Conservation (phyloP, 108 stramenopile genomes). For the Discostella pseudostelligera region DNA sequence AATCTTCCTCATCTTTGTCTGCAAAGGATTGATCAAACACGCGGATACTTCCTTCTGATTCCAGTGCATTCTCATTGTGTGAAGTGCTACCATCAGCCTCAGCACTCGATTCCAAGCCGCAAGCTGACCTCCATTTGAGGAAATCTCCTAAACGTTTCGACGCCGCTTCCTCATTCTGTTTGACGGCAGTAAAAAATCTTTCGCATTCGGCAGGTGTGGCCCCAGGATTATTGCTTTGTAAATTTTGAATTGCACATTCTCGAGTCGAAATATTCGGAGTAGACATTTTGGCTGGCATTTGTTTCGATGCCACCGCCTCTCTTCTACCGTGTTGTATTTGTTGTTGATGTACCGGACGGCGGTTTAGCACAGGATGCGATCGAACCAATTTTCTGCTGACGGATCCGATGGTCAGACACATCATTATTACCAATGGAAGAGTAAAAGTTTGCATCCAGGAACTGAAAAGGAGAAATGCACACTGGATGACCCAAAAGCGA, state of each 20-base stretch:
- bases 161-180: conserved; percentile 31
- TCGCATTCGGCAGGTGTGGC: conserved; percentile 39
- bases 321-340: background rate
- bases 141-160: conserved; percentile 29
- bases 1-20: conserved; percentile 21
- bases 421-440: conserved; percentile 2
- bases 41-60: background rate
- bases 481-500: conserved; percentile 16
- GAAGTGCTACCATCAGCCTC: conserved; percentile 5
- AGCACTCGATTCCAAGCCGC: conserved; percentile 26
- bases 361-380: background rate
- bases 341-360: background rate
- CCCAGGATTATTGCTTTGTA: conserved; percentile 24
- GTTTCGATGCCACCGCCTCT: background rate
- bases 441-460: conserved; percentile 6
- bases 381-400: background rate
- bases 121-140: conserved; percentile 33
- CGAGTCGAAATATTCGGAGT: conserved; percentile 6
- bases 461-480: conserved; percentile 15
- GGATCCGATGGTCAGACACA: conserved; percentile 11
- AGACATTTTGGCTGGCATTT: background rate
- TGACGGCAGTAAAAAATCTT: conserved; percentile 33
- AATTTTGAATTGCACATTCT: conserved; percentile 13
- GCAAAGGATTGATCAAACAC: conserved; percentile 18
- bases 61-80: background rate